Evolutionary conservation across 768 basidiomycete genomes (phyloP), one percentile per base, ranked within the genome.

Genomic region (Hypholoma fasciculare): DNA sequence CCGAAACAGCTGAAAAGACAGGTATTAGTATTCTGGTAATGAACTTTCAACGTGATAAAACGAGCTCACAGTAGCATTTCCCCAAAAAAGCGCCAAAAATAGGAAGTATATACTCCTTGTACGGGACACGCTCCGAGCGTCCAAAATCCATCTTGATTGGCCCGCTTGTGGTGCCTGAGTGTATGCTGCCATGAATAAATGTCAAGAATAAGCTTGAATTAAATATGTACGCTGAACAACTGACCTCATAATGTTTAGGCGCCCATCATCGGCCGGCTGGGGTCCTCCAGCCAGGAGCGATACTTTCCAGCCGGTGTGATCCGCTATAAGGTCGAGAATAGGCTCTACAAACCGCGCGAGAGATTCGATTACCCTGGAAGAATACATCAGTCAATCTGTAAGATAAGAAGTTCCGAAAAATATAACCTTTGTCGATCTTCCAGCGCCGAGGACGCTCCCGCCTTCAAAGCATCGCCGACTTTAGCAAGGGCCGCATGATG

Each of bases 91-190:
- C 13, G 1, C 61, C 60, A 39, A 59, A 69, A 2, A 58, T 49
- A 1, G 66, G 64, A 2, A 64, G 5, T 16, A 69, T n/a, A 9
- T 36, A 23, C 9, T 64, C 52, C 48, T 61, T 58, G 50, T 57
- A 57, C 2, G n/a, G 20, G 4, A 9, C 34, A 7, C 56, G 42
- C 49, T 67, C 63, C 9, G 61, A 39, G 9, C 49, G 26, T 8
- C 65, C 61, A 26, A 67, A 69, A 26, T 60, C 63, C 62, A 64
- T 56, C 11, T 57, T 42, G 7, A 67, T 44, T 26, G 56, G 39
- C 1, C 68, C 66, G 7, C 44, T 39, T 2, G 58, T 62, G n/a
- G 37, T 50, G 8, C 68, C 66, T 6, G 63, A 66, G 39, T 69
- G 63, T 13, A 67, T 48, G 40, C 68, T 69, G 40, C 14, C 30